Percentiles rank a stretch among this genome's conserved stretches.
phyloP scores from a whole-genome alignment of 805 yeast species.

The Pichia thaimueangensis region DNA sequence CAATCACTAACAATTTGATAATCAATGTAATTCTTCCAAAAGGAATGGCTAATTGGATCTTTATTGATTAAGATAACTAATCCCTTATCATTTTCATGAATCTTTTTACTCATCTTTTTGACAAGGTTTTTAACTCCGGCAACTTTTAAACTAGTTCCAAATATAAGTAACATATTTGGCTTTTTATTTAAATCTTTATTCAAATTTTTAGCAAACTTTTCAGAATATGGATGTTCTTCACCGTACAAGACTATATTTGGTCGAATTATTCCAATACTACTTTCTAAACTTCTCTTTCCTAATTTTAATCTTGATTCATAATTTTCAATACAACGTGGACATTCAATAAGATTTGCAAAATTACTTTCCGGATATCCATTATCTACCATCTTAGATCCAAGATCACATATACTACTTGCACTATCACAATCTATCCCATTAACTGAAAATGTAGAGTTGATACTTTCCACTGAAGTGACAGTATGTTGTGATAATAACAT shows the following conservation, averaged over 20 bases:
- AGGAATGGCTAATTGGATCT: conserved; percentile 49
- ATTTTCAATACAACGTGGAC: conserved; percentile 58
- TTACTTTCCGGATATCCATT: conserved; percentile 22
- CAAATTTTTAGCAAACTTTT: conserved; percentile 65
- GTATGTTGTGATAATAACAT: conserved; percentile 6
- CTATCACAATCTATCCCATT: conserved; percentile 30
- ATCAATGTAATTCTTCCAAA: conserved; percentile 71
- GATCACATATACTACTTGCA: conserved; percentile 1
- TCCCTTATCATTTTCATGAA: conserved; percentile 70
- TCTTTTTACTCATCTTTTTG: conserved; percentile 54
- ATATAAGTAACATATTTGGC: conserved; percentile 78
- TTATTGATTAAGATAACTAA: conserved; percentile 71
- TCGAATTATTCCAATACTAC: conserved; percentile 66
- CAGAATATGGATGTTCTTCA: conserved; percentile 87
- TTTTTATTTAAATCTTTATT: conserved; percentile 54
- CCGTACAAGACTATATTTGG: conserved; percentile 93
- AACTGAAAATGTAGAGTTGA: conserved; percentile 1
- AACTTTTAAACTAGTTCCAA: conserved; percentile 90
- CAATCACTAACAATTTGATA: conserved; percentile 76
- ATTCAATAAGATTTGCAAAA: conserved; percentile 65
- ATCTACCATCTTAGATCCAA: neutral
- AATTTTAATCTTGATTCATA: conserved; percentile 48
- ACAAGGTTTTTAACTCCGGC: conserved; percentile 84
- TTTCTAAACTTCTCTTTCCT: conserved; percentile 74
- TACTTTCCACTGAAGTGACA: neutral